These are phyloP conservation scores for Amoebophrya sp. DNA, from an alignment of 169 alveolate genomes.

Conservation along the genomic window DNA sequence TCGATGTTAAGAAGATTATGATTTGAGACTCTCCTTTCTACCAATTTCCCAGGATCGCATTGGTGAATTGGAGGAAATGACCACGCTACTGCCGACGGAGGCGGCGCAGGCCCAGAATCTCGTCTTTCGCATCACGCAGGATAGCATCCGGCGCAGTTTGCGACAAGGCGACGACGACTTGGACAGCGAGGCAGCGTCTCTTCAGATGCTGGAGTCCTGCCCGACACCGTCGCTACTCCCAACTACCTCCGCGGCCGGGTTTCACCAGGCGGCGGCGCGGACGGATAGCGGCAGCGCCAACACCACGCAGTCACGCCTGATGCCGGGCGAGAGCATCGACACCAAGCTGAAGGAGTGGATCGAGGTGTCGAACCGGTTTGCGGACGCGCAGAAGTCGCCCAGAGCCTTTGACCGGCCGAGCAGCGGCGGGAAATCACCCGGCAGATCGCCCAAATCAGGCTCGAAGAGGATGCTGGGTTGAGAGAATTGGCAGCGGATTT, in stretches of 20 bases:
- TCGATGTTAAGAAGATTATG: too few species aligned
- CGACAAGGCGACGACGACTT: background rate
- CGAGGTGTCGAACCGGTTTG: background rate
- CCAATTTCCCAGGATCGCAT: background rate
- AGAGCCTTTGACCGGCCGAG: too few species aligned
- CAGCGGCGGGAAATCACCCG: too few species aligned
- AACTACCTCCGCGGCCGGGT: background rate
- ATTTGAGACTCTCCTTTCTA: too few species aligned
- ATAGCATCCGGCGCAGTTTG: background rate
- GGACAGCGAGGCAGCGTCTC: background rate
- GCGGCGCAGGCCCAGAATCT: background rate
- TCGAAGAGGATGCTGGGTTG: too few species aligned
- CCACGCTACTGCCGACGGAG: background rate
- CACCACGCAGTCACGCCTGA: background rate
- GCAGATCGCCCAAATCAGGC: too few species aligned
- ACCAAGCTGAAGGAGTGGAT: background rate
- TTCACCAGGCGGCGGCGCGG: background rate
- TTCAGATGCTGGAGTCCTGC: background rate
- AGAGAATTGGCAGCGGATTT: too few species aligned
- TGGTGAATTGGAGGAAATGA: background rate
- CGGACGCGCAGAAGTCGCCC: too few species aligned
- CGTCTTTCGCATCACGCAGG: background rate
- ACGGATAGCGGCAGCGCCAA: background rate
- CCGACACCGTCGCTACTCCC: background rate
- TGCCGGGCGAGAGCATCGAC: background rate